Evolutionary conservation across 768 basidiomycete species (phyloP).

Genomic region (Guyanaporus albipodus): DNA sequence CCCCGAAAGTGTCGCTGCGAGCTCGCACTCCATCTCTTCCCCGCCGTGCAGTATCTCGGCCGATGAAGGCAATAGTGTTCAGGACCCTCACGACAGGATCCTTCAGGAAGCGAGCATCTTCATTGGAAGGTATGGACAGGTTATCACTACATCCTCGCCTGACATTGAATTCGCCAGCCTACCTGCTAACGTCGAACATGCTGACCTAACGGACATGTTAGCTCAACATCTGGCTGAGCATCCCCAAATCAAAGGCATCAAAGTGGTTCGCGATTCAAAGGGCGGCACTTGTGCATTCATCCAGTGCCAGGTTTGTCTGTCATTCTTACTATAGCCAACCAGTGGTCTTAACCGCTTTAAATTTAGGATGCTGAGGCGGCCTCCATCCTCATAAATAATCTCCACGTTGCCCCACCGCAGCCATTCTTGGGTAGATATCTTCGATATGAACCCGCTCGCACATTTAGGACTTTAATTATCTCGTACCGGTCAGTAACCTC

Average conservation of each 20-base stretch:
- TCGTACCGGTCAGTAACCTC: slow-evolving; percentile 58
- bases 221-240: slow-evolving; percentile 64
- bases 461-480: slow-evolving; percentile 67
- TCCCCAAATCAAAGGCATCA: slow-evolving; percentile 61
- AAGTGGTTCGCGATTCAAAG: slow-evolving; percentile 69
- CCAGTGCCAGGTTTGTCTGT: slow-evolving; percentile 72
- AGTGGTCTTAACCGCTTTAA: background rate
- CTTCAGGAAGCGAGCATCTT: slow-evolving; percentile 80
- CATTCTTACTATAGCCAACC: background rate
- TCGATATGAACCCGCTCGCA: slow-evolving; percentile 76
- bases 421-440: slow-evolving; percentile 69
- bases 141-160: slow-evolving; percentile 1
- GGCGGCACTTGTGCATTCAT: slow-evolving; percentile 83
- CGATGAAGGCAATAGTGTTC: slow-evolving; percentile 30
- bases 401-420: slow-evolving; percentile 52
- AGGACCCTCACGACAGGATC: slow-evolving; percentile 42
- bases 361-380: slow-evolving; percentile 56
- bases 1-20: slow-evolving; percentile 18
- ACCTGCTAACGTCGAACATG: slow-evolving; percentile 62
- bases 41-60: slow-evolving; percentile 12
- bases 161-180: slow-evolving; percentile 42
- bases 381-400: slow-evolving; percentile 51
- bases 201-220: slow-evolving; percentile 57
- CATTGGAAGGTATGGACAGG: slow-evolving; percentile 64
- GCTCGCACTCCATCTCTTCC: slow-evolving; percentile 10